Evolutionary conservation across 768 basidiomycete genomes (phyloP).

Genomic region (Serendipita sp.): DNA sequence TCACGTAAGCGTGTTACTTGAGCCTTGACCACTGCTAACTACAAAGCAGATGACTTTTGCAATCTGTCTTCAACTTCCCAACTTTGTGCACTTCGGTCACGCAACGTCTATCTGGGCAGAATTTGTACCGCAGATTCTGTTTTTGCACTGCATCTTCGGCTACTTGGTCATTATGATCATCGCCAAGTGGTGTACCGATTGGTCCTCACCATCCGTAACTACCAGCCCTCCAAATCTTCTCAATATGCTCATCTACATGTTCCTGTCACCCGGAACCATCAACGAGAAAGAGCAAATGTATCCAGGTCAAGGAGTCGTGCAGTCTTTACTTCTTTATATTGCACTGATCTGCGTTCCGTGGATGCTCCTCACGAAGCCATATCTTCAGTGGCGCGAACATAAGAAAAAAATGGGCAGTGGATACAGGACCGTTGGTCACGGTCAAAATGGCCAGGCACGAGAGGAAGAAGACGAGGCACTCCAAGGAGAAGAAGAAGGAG

Average conservation of each 20-base stretch:
- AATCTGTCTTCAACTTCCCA: constrained; percentile 87
- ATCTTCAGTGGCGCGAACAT: constrained; percentile 81
- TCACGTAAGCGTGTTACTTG: constrained; percentile 47
- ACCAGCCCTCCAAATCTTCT: constrained; percentile 74
- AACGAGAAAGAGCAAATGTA: constrained; percentile 58
- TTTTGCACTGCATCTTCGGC: constrained; percentile 95
- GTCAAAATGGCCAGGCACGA: constrained; percentile 39
- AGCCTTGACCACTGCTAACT: background rate
- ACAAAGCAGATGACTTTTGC: constrained; percentile 87
- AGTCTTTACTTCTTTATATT: constrained; percentile 57
- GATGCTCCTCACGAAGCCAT: constrained; percentile 87
- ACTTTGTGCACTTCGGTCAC: constrained; percentile 88
- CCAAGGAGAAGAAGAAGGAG: constrained; percentile 70
- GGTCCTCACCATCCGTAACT: constrained; percentile 39
- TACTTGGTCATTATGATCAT: constrained; percentile 88
- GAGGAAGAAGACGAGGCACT: constrained; percentile 45
- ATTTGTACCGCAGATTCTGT: constrained; percentile 94
- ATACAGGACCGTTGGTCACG: constrained; percentile 44
- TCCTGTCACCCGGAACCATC: constrained; percentile 75
- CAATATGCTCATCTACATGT: constrained; percentile 95
- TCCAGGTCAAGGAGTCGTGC: constrained; percentile 72
- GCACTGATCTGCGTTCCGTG: constrained; percentile 87
- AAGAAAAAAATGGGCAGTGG: constrained; percentile 69
- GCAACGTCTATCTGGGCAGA: constrained; percentile 78
- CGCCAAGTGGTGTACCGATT: constrained; percentile 95